Base-by-base conservation (phyloP, 257 asterid genomes). In the Phtheirospermum japonicum region DNA sequence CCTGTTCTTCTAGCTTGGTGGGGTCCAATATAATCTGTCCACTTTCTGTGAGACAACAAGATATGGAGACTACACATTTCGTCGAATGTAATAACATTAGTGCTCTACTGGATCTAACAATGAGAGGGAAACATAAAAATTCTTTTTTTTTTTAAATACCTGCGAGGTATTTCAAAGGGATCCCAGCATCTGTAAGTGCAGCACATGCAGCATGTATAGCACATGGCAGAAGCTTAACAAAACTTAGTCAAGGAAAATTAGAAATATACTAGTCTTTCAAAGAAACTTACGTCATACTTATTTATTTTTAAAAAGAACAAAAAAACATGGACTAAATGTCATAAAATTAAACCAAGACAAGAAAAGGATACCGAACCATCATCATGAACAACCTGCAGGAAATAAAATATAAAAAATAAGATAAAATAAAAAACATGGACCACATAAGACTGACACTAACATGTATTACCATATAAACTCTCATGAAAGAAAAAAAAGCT, bases 361-460 rank as follows among this genome's bases (percentile, higher is more conserved):
- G 53, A 64, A 31, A 84, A 88, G 95, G 98, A 91, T 91, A 91
- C 95, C 46, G 96, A 90, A 67, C 98, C 98, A 84, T 88, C 98
- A 67, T 91, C 98, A 5, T 86, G 88, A 70, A 84, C 86, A 74
- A 86, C 98, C 96, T 88, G 88, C 73, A 75, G 68, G 55, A 64
- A 65, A n/a, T n/a, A 71, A 17, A 23, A 23, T 23, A 23, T 23
- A 23, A 23, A 23, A 23, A 23, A 23, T 23, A 23, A 23, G 28
- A 23, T 23, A 23, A 23, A 23, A 23, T 23, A 16, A 37, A 57
- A 49, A 61, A 30, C 71, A 51, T 10, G 37, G 33, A 61, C 57
- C 56, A 5, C 51, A 39, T 45, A 48, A 43, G 66, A 65, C 32
- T 3, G 49, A 37, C 13, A 31, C 34, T 17, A 28, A 51, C 4